A percentile compares a stretch with the other conserved stretches of the same genome.
These are phyloP conservation scores for Rhododendron simsii DNA, from an alignment of 148 eudicot genomes.

Conservation along the genomic window DNA sequence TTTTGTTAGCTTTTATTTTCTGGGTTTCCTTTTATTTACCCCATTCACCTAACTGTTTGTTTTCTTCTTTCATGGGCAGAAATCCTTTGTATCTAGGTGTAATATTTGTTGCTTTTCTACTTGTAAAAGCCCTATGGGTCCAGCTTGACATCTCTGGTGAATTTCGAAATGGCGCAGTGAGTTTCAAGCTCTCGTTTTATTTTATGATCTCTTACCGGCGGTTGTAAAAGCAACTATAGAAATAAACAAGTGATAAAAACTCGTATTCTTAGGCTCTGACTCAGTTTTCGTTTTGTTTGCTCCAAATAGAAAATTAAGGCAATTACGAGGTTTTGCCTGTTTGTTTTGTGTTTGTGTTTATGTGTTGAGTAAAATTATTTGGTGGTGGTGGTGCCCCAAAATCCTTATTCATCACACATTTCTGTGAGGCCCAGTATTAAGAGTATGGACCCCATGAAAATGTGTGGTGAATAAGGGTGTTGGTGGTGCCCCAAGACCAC, in stretches of 20 bases:
- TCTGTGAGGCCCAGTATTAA: background rate
- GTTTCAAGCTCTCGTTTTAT: constrained; percentile 20
- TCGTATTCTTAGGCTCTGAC: background rate
- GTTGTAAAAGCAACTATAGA: background rate
- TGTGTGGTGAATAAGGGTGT: too few relatives aligned
- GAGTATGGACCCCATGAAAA: too few relatives aligned
- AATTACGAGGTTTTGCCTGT: background rate
- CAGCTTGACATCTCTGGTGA: constrained; percentile 83
- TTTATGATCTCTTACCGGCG: background rate
- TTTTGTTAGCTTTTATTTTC: background rate
- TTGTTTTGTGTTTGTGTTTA: background rate
- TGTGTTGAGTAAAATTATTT: background rate
- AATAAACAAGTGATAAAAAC: background rate
- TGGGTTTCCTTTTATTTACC: background rate
- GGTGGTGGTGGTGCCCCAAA: background rate
- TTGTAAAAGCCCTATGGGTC: constrained; percentile 89
- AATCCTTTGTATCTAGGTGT: constrained; percentile 80
- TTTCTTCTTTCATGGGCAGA: constrained; percentile 40
- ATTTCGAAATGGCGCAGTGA: constrained; percentile 87
- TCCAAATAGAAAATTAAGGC: background rate
- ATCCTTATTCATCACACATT: background rate
- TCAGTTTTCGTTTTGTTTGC: background rate
- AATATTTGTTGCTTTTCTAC: constrained; percentile 73
- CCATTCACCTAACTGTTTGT: background rate
- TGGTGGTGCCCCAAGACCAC: too few relatives aligned